Evolutionary conservation across 768 basidiomycete genomes (phyloP).

Genomic region (Lactarius tabidus): DNA sequence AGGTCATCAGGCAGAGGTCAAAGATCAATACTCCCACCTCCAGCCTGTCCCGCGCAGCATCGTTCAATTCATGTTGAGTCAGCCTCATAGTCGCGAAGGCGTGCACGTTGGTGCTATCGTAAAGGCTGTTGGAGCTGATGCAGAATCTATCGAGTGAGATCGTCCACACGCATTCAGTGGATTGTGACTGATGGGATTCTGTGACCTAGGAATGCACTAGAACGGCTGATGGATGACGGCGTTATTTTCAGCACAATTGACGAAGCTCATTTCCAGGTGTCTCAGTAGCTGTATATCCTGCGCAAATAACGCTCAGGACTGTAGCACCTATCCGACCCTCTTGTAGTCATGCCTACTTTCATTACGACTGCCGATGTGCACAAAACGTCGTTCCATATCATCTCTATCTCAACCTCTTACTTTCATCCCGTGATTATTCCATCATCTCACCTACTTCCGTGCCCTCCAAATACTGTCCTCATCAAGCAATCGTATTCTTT

Average conservation of each 20-base stretch:
- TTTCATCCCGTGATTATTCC: not conserved
- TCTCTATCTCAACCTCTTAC: not conserved
- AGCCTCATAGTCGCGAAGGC: slow-evolving; percentile 55
- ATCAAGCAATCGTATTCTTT: slow-evolving; percentile 10
- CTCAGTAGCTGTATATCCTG: slow-evolving; percentile 27
- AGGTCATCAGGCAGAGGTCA: slow-evolving; percentile 14
- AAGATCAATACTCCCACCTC: slow-evolving; percentile 43
- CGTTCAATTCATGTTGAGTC: slow-evolving; percentile 53
- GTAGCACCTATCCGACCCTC: not conserved
- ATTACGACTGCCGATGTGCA: not conserved
- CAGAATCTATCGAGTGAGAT: slow-evolving; percentile 50
- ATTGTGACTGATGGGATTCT: slow-evolving; percentile 1
- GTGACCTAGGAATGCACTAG: slow-evolving; percentile 58
- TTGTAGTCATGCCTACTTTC: not conserved
- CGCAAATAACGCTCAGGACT: not conserved
- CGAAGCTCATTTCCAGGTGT: slow-evolving; percentile 71
- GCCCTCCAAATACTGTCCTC: slow-evolving; percentile 21
- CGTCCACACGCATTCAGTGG: not conserved
- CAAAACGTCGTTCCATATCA: not conserved
- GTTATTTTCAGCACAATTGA: slow-evolving; percentile 75
- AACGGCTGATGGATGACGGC: slow-evolving; percentile 76
- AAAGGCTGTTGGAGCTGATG: slow-evolving; percentile 55
- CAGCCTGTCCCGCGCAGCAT: slow-evolving; percentile 60
- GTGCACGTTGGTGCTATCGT: slow-evolving; percentile 71
- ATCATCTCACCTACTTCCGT: slow-evolving; percentile 13